Evolutionary conservation across 2,329 filamentous ascomycete genomes (phyloP), one percentile per base, ranked within the genome.

Genomic region (Chalaropsis thielavioides): DNA sequence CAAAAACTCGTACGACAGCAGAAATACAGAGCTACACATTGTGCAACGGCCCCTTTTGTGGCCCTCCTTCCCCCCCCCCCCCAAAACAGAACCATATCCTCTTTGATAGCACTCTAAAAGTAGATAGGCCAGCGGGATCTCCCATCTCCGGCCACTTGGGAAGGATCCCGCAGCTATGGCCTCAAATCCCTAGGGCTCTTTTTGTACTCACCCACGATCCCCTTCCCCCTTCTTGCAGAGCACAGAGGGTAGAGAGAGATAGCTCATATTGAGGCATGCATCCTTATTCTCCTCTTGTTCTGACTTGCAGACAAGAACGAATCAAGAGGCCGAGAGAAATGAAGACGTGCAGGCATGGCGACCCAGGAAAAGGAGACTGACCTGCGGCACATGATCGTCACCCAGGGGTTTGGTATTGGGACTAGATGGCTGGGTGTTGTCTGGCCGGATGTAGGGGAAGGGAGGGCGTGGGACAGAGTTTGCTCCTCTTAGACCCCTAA

Each of bases 331-430:
- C 51, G 13, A n/a, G 27, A 31, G 6, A 56, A 56, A 35, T 56
- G 15, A 35, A 56, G 51, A 35, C 51, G 24, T 31, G 51, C 27
- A 56, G 51, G 27, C 51, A 27, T 31, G 27, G 17, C 6, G 27
- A 56, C 51, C 51, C 22, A 24, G 51, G 27, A 56, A 56, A 56
- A 56, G 27, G 51, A n/a, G 51, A 6, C 51, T 3, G 15, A 35
- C 51, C 51, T 56, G 51, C 51, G 51, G 51, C 51, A 56, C 51
- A 56, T 56, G 51, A 56, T 56, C 51, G 10, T 31, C 51, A 56
- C 24, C 51, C 51, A 35, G 51, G 51, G 51, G 22, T 19, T 56
- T 56, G 51, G 24, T 27, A 56, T 31, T 56, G 51, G 24, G 19
- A 49, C 13, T 49, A 19, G 19, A 49, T 49, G 46, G 46, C 19